phyloP scores from a whole-genome alignment of 768 basidiomycete genomes.

The Boletus edulis region DNA sequence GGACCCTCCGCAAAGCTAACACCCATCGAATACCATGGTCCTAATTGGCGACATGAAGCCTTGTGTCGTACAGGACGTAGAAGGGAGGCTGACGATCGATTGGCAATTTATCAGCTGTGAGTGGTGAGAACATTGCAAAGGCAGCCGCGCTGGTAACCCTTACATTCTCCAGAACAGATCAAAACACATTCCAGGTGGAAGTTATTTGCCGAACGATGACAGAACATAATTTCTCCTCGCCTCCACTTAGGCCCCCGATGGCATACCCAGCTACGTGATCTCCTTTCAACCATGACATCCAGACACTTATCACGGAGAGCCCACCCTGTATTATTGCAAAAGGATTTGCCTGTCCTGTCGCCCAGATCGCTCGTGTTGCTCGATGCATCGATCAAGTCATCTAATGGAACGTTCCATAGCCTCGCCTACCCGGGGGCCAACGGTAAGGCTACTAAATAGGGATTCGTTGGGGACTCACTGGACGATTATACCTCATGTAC shows the following conservation, averaged over 20 bases:
- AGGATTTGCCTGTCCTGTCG: conserved; percentile 69
- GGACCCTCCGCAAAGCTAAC: conserved; percentile 89
- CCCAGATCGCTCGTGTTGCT: conserved; percentile 67
- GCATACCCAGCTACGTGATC: conserved; percentile 85
- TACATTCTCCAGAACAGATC: conserved; percentile 87
- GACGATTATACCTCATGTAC: neutral
- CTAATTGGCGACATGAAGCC: conserved; percentile 36
- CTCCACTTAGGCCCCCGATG: conserved; percentile 87
- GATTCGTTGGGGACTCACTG: conserved; percentile 1
- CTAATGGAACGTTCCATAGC: conserved; percentile 86
- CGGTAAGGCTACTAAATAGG: conserved; percentile 74
- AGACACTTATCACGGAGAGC: conserved; percentile 78
- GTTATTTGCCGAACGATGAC: conserved; percentile 5
- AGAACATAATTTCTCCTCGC: conserved; percentile 75
- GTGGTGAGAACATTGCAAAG: conserved; percentile 9
- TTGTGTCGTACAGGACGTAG: neutral
- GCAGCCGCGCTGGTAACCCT: conserved; percentile 18
- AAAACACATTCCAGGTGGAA: conserved; percentile 27
- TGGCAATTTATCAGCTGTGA: conserved; percentile 70
- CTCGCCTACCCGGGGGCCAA: conserved; percentile 79
- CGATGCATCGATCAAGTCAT: conserved; percentile 89
- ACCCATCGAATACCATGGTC: conserved; percentile 91
- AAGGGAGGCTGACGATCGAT: conserved; percentile 56
- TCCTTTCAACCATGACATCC: conserved; percentile 76
- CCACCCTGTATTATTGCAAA: conserved; percentile 95